Evolutionary conservation across 768 basidiomycete genomes (phyloP), one percentile per base, ranked within the genome.

Genomic region (Kwoniella pini): DNA sequence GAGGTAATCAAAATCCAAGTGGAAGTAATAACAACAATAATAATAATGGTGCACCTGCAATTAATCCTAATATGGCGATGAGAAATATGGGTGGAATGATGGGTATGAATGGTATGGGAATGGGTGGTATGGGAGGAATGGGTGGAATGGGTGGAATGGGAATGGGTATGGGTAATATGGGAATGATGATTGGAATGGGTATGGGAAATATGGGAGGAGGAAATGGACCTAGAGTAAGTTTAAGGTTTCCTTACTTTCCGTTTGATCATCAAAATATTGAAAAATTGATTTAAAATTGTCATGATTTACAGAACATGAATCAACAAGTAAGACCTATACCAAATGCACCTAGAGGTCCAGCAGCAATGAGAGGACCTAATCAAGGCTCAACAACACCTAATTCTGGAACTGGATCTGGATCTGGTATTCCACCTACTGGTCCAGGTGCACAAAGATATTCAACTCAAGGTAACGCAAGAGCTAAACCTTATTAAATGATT

Each of bases 41-140:
- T 54, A 68, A 69, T 66, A 62, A 65, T 19, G 71, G 71, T 45
- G 74, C 69, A 11, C 71, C 74, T n/a, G 74, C 74, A 9, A 73
- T 71, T 44, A 73, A 75, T 51, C 74, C 71, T 3, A 70, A 70
- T 49, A 69, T 76, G 69, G 62, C 69, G 38, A 74, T 72, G 68
- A 42, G 68, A 12, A 63, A 71, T 28, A 60, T 54, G 50, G 57
- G 44, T 11, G 59, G 63, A 4, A 68, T 69, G 64, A 36, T 36
- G 33, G 33, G 33, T 15, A 36, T 36, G 33, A 36, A 36, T 15
- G 33, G 33, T 15, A 36, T 76, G 70, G 78, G 77, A 68, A 81
- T 78, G 79, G 78, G 78, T 7, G 44, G 51, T 27, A 74, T 76
- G 70, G 74, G 72, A 42, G 78, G 77, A 68, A 81, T 78, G 79